phyloP scores from a whole-genome alignment of 495 filamentous ascomycete genomes.

The Patellaria atrata region DNA sequence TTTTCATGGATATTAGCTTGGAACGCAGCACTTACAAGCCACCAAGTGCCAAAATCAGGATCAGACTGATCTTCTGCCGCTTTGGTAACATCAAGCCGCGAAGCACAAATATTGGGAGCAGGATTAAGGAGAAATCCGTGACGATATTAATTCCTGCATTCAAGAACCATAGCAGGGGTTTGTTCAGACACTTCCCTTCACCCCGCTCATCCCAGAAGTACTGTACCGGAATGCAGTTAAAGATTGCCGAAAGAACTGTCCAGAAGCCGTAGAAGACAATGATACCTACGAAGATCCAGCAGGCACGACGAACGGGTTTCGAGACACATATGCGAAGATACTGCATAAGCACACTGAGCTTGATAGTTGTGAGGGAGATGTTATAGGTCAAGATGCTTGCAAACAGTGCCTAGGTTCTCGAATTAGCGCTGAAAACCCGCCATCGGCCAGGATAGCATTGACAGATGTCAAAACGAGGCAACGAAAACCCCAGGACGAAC shows the following conservation, averaged over 20 bases:
- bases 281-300: slow-evolving; percentile 2
- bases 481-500: too few species aligned
- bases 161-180: slow-evolving; percentile 11
- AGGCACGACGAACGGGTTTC: background rate
- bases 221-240: slow-evolving; percentile 8
- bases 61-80: slow-evolving; percentile 7
- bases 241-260: slow-evolving; percentile 4
- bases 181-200: slow-evolving; percentile 12
- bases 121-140: slow-evolving; percentile 14
- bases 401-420: slow-evolving; percentile 6
- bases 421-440: background rate
- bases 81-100: slow-evolving; percentile 6
- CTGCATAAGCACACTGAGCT: slow-evolving; percentile 9
- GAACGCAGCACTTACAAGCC: slow-evolving; percentile 8
- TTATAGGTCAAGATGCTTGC: slow-evolving; percentile 14
- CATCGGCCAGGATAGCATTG: background rate
- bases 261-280: slow-evolving; percentile 2
- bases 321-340: slow-evolving; percentile 8
- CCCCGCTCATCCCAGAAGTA: slow-evolving; percentile 13
- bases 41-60: slow-evolving; percentile 15
- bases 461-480: too few species aligned
- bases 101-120: slow-evolving; percentile 14
- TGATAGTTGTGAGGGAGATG: slow-evolving; percentile 7
- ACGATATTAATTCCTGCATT: slow-evolving; percentile 16
- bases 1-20: background rate